Evolutionary conservation across 768 basidiomycete genomes (phyloP).

Genomic region (Chalciporus piperatus): DNA sequence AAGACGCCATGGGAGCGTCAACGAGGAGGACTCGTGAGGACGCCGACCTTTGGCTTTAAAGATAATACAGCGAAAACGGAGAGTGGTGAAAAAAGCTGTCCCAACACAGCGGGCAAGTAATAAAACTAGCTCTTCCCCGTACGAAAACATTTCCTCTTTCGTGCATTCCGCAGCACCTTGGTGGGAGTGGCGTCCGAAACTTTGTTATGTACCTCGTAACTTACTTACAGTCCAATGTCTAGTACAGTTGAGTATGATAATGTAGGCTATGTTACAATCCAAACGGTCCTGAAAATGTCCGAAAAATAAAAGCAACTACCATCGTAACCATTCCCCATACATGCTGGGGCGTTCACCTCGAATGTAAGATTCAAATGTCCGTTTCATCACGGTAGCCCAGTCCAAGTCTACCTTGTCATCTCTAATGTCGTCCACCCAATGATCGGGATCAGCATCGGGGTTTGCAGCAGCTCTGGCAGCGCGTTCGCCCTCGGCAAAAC

Average conservation of each 20-base stretch:
- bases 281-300: too few relatives aligned
- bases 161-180: slow-evolving; percentile 22
- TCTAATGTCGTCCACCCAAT: slow-evolving; percentile 39
- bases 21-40: slow-evolving; percentile 17
- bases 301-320: slow-evolving; percentile 10
- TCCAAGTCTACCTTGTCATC: slow-evolving; percentile 74
- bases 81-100: slow-evolving; percentile 13
- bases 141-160: slow-evolving; percentile 27
- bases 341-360: slow-evolving; percentile 87
- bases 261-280: too few relatives aligned
- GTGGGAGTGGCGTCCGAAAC: too few relatives aligned
- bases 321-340: slow-evolving; percentile 73
- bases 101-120: neutral
- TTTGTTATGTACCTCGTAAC: too few relatives aligned
- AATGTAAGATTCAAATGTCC: slow-evolving; percentile 91
- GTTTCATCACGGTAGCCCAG: slow-evolving; percentile 88
- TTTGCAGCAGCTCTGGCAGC: slow-evolving; percentile 44
- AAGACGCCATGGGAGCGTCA: slow-evolving; percentile 40
- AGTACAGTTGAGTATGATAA: too few relatives aligned
- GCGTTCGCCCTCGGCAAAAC: slow-evolving; percentile 74
- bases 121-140: slow-evolving; percentile 2
- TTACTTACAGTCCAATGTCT: too few relatives aligned
- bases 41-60: slow-evolving; percentile 18
- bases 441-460: slow-evolving; percentile 17
- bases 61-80: slow-evolving; percentile 1